Base-by-base conservation (phyloP, 441 rosid species). In the Aquilaria agallochum region DNA sequence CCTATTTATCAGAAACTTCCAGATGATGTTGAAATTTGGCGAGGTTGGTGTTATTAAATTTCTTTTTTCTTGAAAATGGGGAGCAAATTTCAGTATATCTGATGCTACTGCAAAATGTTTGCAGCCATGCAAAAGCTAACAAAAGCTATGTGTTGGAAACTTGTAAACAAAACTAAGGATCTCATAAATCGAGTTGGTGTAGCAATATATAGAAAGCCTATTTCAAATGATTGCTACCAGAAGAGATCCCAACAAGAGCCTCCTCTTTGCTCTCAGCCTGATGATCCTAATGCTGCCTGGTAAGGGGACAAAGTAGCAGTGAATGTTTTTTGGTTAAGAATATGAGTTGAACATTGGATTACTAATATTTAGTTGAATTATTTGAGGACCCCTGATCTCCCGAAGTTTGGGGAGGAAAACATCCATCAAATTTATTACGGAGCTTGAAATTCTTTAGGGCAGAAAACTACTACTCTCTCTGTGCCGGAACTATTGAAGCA, bases 231-330 rank as follows among this genome's bases (percentile, higher is more conserved):
- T 30, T 91, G 96, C 74, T 91, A 91, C 59, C 80, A 69, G 68
- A 71, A 75, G 58, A 80, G 95, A 83, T 60, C 87, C 56, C 60
- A 73, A 68, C 86, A 75, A 14, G 71, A 74, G 62, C 96, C 97
- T 72, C 89, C 92, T 12, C 46, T 91, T 53, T 91, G 97, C 55
- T 53, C 77, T 4, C 64, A 70, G 49, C 76, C 93, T 50, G 97
- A 90, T 74, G 97, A 90, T 75, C 84, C 89, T 13, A 81, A 86
- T 78, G 97, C 97, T n/a, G 89, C 93, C 57, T 86, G 91, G 95
- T 90, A 48, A 36, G 12, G 52, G 14, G 9, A 51, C 56, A 36
- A 32, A 56, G 12, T 65, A 59, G 9, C 45, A 40, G 64, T 2
- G 20, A 51, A 65, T 50, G 59, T 48, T 11, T 75, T 67, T 7